Percentiles rank a stretch among this genome's conserved stretches.
Evolutionary conservation across 257 asterid genomes (phyloP).

Genomic region (Coffea eugenioides): DNA sequence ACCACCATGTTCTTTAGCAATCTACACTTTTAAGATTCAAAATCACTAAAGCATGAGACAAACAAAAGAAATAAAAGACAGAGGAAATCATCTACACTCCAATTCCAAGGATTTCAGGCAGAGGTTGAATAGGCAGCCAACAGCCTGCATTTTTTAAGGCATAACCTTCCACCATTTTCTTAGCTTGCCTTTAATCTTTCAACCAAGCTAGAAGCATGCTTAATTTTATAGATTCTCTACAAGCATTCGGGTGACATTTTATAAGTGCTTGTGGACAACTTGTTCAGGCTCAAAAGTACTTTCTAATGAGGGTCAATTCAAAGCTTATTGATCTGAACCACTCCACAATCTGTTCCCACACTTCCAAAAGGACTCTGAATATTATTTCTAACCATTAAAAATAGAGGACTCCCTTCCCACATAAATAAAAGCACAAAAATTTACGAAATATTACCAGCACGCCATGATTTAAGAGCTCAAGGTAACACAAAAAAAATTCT

Average conservation of each 20-base stretch:
- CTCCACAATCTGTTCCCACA: neutral
- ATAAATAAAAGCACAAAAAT: neutral
- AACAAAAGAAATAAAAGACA: conserved; percentile 3
- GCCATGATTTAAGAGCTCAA: neutral
- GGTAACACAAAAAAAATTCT: too few relatives aligned
- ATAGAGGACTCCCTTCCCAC: too few relatives aligned
- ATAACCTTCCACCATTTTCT: neutral
- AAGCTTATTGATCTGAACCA: neutral
- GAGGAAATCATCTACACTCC: neutral
- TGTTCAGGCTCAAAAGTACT: neutral
- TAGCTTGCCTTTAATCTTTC: neutral
- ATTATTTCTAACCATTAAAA: neutral
- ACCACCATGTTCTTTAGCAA: conserved; percentile 96
- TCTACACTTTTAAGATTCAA: conserved; percentile 42
- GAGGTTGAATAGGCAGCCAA: neutral
- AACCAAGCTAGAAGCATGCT: neutral
- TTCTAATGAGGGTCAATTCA: neutral
- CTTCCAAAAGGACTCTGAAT: neutral
- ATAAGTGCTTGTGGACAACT: neutral
- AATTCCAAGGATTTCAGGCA: neutral
- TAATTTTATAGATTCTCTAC: neutral
- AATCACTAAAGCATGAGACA: conserved; percentile 7
- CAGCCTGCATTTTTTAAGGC: neutral
- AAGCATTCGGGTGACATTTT: too few relatives aligned
- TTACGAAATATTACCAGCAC: neutral